Evolutionary conservation across 164 flowering plant species (phyloP), one percentile per base, ranked within the genome.

Genomic region (Santalum album): DNA sequence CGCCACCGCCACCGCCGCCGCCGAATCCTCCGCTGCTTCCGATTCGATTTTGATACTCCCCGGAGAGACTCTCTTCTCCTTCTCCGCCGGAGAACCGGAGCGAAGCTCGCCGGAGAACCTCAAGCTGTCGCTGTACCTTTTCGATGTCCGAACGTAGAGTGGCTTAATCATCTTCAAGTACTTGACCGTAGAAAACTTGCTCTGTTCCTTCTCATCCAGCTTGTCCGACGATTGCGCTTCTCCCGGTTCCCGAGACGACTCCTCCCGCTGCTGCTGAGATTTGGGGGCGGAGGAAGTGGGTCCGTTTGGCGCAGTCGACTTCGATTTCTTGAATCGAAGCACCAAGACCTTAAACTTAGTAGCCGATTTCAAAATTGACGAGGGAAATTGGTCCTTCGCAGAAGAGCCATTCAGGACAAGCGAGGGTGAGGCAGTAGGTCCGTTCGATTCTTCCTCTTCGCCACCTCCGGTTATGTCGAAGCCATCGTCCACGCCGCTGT

Each of bases 141-240:
- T 73, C 0, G 95, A 85, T 4, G 80, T 90, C 34, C 78, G 77
- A 27, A 82, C 63, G 60, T 82, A 82, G 5, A 86, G 69, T 2
- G 97, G 96, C 69, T 86, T 87, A 24, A 90, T 82, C 75, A 71
- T 79, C 61, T 82, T 87, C 65, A 90, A 27, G 50, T 90, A 90
- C 54, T 86, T 89, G 57, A 84, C 91, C 0, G 84, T 71, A 10
- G 81, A 69, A n/a, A 72, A 64, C 72, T 72, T 81, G 43, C 72
- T 51, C 17, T 60, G 35, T 15, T 48, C 50, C 57, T 45, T 39
- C 19, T 25, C 39, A 32, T 61, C 48, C 27, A 42, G 53, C 24
- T 11, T 26, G 11, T 51, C 44, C 15, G 36, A 20, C 22, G 50
- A 57, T 27, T 16, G 54, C 24, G 27, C 22, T 29, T 50, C 36